Conservation (phyloP, 2,329 filamentous ascomycete species). For the Paecilomyces formosus region DNA sequence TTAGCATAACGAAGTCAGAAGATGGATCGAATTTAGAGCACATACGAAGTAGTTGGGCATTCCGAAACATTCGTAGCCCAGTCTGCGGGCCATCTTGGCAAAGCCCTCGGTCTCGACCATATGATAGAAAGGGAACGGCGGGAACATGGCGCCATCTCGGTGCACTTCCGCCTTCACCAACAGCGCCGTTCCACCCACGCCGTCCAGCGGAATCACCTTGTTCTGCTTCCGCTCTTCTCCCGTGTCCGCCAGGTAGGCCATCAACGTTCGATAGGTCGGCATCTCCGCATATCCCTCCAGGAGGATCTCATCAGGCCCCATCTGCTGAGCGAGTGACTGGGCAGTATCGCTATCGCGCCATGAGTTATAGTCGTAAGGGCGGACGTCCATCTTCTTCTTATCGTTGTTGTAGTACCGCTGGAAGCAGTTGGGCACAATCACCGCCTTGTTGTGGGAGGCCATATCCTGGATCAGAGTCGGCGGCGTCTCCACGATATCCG, state of each 20-base stretch:
- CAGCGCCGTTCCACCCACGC: constrained; percentile 85
- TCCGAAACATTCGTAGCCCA: constrained; percentile 82
- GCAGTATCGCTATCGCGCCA: constrained; percentile 88
- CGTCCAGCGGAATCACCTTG: constrained; percentile 70
- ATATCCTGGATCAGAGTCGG: constrained; percentile 82
- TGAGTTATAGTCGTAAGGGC: constrained; percentile 94
- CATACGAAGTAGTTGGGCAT: constrained; percentile 93
- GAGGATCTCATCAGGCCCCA: constrained; percentile 87
- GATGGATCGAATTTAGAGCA: constrained; percentile 7
- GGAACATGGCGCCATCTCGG: constrained; percentile 97
- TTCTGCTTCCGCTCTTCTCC: constrained; percentile 55
- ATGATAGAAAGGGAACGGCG: constrained; percentile 91
- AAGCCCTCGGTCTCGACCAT: constrained; percentile 97
- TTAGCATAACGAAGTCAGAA: constrained; percentile 5
- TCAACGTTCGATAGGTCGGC: constrained; percentile 82
- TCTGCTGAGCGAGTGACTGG: constrained; percentile 63
- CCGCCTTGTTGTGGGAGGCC: constrained; percentile 75
- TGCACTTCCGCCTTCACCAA: constrained; percentile 96
- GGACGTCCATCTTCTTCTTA: constrained; percentile 62
- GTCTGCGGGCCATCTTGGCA: constrained; percentile 85
- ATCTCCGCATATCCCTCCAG: constrained; percentile 90
- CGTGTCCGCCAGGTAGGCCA: constrained; percentile 69
- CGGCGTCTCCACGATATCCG: constrained; percentile 85
- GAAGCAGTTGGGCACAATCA: constrained; percentile 93
- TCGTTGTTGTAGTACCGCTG: constrained; percentile 74